Conservation (phyloP, 2,329 filamentous ascomycete genomes). For the Dothiorella sarmentorum region DNA sequence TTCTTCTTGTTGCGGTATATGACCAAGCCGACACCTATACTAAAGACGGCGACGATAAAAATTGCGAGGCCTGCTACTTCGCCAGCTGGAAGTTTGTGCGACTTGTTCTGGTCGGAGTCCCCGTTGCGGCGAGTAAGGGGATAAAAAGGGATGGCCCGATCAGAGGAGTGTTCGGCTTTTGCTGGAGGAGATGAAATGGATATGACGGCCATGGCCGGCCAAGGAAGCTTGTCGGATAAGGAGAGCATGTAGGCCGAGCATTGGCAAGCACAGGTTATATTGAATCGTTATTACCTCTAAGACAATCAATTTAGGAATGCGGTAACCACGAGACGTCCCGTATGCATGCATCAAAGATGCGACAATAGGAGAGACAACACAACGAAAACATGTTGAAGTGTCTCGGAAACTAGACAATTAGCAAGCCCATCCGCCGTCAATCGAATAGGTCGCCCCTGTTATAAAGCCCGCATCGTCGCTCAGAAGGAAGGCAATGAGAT, state of each 20-base stretch:
- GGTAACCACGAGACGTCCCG: neutral
- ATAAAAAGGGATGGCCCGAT: no score
- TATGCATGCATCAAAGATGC: neutral
- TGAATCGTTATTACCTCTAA: neutral
- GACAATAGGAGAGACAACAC: neutral
- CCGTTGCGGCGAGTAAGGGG: neutral
- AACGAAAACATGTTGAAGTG: neutral
- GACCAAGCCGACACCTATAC: neutral
- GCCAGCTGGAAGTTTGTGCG: neutral
- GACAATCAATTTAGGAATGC: neutral
- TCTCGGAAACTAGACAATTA: no score
- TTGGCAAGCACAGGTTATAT: neutral
- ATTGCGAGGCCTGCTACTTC: neutral
- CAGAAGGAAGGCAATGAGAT: slow-evolving; percentile 41
- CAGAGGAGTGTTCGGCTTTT: no score
- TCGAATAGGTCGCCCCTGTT: slow-evolving; percentile 39
- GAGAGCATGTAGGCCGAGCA: neutral
- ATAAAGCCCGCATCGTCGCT: slow-evolving; percentile 42
- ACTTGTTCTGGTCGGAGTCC: neutral
- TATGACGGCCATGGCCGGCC: no score
- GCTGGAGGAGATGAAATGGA: no score
- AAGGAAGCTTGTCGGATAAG: neutral
- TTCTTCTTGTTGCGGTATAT: neutral
- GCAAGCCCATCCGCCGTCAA: slow-evolving; percentile 38
- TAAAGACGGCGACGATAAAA: neutral